Base-by-base conservation (phyloP, 805 yeast genomes). In the Yarrowia alimentaria region DNA sequence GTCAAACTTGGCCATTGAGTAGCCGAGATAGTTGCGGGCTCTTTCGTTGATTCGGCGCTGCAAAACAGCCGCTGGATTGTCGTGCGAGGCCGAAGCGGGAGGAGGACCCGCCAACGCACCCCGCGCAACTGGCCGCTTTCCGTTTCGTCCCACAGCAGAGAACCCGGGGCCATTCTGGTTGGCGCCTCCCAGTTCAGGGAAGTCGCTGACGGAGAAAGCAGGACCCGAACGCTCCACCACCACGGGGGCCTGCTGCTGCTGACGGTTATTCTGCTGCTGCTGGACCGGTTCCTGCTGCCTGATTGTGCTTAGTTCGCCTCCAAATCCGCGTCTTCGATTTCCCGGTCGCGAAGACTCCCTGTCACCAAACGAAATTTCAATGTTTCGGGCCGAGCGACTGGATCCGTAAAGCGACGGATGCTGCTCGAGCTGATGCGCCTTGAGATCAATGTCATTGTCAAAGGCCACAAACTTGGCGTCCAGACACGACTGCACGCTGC, bases 381-480 rank as follows among this genome's bases (percentile, higher is more conserved):
- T 40, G 33, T 40, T 40, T 10, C 47, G 47, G 1, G 47, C 26
- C 11, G 32, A 24, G n/a, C n/a, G n/a, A 24, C 28, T 40, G 25
- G 33, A 70, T 11, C 78, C 80, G 33, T 74, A 68, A 3, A 82
- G 57, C 5, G 77, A 76, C 2, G 85, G 80, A 65, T 93, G 99
- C 58, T 84, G 91, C 56, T 80, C 78, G 38, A 88, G 67, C 80
- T 88, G 82, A 66, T 93, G 99, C 1, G 94, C 90, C 51, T 85
- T 83, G 50, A 93, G 71, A 58, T 89, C 97, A 51, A 89, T 66
- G 49, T 85, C 93, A 55, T 88, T 91, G 17, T 82, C 77, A 63
- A 93, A 93, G 1, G 91, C 99, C 17, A 93, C 93, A 68, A 93
- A 91, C 63, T 86, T 85, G 65, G 85, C 81, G 52, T 90, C 98